Conservation (phyloP, 305 asterid species). For the Fraxinus albicans region DNA sequence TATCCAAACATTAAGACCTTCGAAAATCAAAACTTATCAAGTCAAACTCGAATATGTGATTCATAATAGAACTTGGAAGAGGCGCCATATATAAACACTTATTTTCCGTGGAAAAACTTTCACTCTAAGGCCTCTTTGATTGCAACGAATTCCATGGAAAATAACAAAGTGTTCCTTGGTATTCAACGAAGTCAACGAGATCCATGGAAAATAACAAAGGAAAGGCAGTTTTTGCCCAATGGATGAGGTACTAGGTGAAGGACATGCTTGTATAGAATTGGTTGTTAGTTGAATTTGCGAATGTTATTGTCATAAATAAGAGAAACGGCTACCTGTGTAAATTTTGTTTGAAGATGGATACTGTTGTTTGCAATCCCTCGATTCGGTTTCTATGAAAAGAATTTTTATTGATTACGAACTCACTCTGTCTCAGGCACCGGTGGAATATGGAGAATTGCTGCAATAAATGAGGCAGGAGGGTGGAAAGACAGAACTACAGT, state of each 20-base stretch:
- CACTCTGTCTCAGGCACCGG: constrained; percentile 49
- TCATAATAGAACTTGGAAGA: neutral
- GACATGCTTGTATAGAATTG: neutral
- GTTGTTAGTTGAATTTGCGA: neutral
- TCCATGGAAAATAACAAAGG: neutral
- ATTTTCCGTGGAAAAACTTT: neutral
- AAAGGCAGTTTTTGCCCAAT: neutral
- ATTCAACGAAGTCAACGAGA: too few relatives aligned
- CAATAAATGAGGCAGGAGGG: constrained; percentile 76
- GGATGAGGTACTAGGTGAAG: neutral
- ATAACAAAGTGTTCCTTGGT: too few relatives aligned
- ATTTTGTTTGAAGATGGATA: neutral
- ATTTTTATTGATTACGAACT: neutral
- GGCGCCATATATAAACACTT: too few relatives aligned
- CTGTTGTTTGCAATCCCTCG: neutral
- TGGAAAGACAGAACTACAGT: constrained; percentile 80
- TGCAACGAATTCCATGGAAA: too few relatives aligned
- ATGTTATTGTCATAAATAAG: neutral
- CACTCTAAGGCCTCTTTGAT: neutral
- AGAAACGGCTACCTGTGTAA: neutral
- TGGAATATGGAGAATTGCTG: constrained; percentile 70
- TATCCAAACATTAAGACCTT: neutral
- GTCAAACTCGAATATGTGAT: neutral
- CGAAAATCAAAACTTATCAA: neutral
- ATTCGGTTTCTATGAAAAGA: neutral